Base-by-base conservation (phyloP, 148 eudicot genomes). In the Spergularia bocconei region DNA sequence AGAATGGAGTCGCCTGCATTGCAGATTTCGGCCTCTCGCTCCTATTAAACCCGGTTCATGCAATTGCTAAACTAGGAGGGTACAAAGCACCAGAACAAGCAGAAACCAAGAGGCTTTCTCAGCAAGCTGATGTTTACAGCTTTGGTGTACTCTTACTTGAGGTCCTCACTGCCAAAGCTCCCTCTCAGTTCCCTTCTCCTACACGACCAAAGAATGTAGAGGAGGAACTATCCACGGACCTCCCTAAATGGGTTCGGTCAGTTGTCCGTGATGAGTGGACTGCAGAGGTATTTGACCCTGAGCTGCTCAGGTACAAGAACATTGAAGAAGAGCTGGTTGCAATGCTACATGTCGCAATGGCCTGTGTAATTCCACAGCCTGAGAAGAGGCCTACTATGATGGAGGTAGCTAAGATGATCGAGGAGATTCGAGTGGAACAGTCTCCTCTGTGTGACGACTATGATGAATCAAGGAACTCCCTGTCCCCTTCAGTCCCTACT, bases 251-350 rank as follows among this genome's bases (percentile, higher is more conserved):
- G 97, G 96, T 91, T 2, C 82, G 82, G 63, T 94, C 97, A 2
- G 91, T 94, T 75, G 97, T 90, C 60, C 85, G 90, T 68, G 97
- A 94, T 74, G 96, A 94, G 83, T 94, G 98, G 98, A 94, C 97
- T 1, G 92, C 98, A 0, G 93, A 94, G 77, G 97, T 94, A 66
- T 94, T 90, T 70, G 98, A 94, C 74, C 87, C 85, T 2, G 98
- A 94, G 48, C 78, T 94, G 33, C 50, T 91, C 78, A 94, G 98
- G 91, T 94, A 94, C 79, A 94, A 94, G 86, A 90, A 92, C 82
- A 94, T 94, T 6, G 97, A 94, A 78, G 97, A 94, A 78, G 98
- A 94, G 79, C 82, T 94, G 21, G 96, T 94, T 55, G 78, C 93
- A 5, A 89, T 90, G 91, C 86, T 94, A 19, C 97, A 94, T 72